These are phyloP conservation scores for Tylopilus rubrobrunneus DNA, from an alignment of 768 basidiomycete genomes.

Conservation along the genomic window DNA sequence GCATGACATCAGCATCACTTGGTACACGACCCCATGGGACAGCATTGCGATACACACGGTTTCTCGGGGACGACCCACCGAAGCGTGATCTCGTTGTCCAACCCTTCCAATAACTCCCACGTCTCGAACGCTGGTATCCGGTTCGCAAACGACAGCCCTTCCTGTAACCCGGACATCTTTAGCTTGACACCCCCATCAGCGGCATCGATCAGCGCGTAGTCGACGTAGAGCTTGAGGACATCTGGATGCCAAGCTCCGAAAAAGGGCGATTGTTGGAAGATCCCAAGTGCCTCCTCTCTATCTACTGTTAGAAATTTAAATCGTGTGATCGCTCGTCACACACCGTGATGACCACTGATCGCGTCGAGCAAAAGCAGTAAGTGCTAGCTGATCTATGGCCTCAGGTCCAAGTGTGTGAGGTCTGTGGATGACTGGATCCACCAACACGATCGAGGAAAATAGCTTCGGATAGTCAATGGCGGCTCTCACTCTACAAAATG, in stretches of 20 bases:
- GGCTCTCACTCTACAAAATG: slow-evolving; percentile 50
- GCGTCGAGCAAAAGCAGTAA: slow-evolving; percentile 55
- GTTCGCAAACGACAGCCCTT: slow-evolving; percentile 60
- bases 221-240: slow-evolving; percentile 56
- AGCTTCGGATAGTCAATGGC: slow-evolving; percentile 60
- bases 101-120: slow-evolving; percentile 26
- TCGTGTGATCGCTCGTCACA: background rate
- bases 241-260: slow-evolving; percentile 68
- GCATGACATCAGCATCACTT: background rate
- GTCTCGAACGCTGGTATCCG: slow-evolving; percentile 18
- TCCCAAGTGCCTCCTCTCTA: slow-evolving; percentile 57
- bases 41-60: slow-evolving; percentile 7
- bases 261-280: slow-evolving; percentile 55
- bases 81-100: slow-evolving; percentile 26
- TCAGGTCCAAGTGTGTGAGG: slow-evolving; percentile 4
- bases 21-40: background rate
- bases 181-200: slow-evolving; percentile 44
- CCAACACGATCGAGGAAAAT: slow-evolving; percentile 66
- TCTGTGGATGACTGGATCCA: slow-evolving; percentile 70
- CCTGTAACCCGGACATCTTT: slow-evolving; percentile 65
- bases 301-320: background rate
- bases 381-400: slow-evolving; percentile 11
- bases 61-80: slow-evolving; percentile 28
- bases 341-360: slow-evolving; percentile 62
- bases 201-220: slow-evolving; percentile 45